Percentiles rank a stretch among this genome's conserved stretches.
Conservation (phyloP, 352 stramenopile species). For the Plasmopara halstedii region DNA sequence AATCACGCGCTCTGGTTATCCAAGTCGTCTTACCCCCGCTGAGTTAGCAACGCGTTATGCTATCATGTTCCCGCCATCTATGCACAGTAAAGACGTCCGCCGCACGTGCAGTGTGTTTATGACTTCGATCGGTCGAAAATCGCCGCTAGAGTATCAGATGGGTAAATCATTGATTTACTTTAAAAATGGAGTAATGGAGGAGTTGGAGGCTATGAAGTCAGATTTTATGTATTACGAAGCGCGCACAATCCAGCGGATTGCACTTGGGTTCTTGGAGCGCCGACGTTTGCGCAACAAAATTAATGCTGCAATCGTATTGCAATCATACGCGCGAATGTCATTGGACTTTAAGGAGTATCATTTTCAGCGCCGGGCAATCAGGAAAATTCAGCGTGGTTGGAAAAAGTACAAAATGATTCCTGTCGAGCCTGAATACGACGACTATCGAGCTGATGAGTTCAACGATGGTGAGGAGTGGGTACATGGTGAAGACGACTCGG, state of each 20-base stretch:
- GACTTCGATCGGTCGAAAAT: constrained; percentile 72
- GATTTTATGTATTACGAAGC: constrained; percentile 88
- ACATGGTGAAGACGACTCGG: constrained; percentile 36
- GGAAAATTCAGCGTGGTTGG: constrained; percentile 69
- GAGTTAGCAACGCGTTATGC: constrained; percentile 78
- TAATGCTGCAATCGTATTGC: constrained; percentile 58
- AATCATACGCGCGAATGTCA: constrained; percentile 75
- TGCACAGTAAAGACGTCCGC: constrained; percentile 71
- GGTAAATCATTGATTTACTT: constrained; percentile 96
- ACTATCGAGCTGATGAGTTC: constrained; percentile 21
- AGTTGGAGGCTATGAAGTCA: constrained; percentile 90
- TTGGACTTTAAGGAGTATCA: constrained; percentile 69
- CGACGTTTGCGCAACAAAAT: constrained; percentile 60
- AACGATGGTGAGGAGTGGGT: constrained; percentile 37
- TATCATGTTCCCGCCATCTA: constrained; percentile 86
- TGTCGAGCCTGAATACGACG: constrained; percentile 22
- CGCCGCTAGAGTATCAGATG: constrained; percentile 84
- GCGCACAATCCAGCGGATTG: constrained; percentile 79
- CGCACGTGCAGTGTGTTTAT: constrained; percentile 78
- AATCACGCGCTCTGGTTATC: constrained; percentile 87
- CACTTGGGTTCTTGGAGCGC: constrained; percentile 72
- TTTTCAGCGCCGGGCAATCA: constrained; percentile 56
- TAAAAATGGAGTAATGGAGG: constrained; percentile 92
- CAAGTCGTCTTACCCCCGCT: constrained; percentile 84
- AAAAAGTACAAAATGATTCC: constrained; percentile 37